Base-by-base conservation (phyloP, 2,329 filamentous ascomycete genomes). In the Neofusicoccum laricinum region DNA sequence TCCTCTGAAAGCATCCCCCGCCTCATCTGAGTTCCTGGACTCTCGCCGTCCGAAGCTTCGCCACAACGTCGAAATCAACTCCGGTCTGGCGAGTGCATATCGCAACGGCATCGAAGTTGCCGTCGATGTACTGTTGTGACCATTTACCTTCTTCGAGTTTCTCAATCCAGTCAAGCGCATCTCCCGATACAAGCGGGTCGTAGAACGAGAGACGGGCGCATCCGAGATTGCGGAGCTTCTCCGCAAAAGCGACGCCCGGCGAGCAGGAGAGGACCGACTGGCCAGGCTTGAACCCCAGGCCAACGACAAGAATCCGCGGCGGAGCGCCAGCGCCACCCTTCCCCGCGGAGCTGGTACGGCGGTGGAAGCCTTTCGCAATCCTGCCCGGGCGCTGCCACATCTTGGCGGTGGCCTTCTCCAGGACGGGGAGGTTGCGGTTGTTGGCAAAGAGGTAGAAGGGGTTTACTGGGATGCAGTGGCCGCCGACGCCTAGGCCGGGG, bases 391-490 rank as follows among this genome's bases (percentile, higher is more conserved):
- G 77, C 4, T 73, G 58, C 58, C 58, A 61, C 55, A 82, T 84
- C 53, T 70, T 77, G 45, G 80, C 77, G 1, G 80, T 77, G 0
- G 81, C 82, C 2, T 75, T 71, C 51, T 79, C 69, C 2, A 85
- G 73, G 0, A 85, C 70, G 2, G 83, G 83, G 59, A 85, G 79
- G 3, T 68, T 68, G 3, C 66, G 68, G 14, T 73, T 69, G 67
- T 75, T 80, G 68, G 78, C 78, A 10, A 85, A 72, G 17, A 86
- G 73, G 67, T 85, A 85, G 73, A 80, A 80, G 0, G 83, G 84
- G 65, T 86, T 86, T 66, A 85, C 78, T 0, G 84, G 84, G 64
- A 86, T 85, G 66, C 84, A 86, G 70, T 85, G 83, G 0, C 84
- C 83, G 1, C 84, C 84, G 4, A 86, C 83, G 10, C 83, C 84